Evolutionary conservation across 2,329 filamentous ascomycete genomes (phyloP).

Genomic region (Aureobasidium uvarum): DNA sequence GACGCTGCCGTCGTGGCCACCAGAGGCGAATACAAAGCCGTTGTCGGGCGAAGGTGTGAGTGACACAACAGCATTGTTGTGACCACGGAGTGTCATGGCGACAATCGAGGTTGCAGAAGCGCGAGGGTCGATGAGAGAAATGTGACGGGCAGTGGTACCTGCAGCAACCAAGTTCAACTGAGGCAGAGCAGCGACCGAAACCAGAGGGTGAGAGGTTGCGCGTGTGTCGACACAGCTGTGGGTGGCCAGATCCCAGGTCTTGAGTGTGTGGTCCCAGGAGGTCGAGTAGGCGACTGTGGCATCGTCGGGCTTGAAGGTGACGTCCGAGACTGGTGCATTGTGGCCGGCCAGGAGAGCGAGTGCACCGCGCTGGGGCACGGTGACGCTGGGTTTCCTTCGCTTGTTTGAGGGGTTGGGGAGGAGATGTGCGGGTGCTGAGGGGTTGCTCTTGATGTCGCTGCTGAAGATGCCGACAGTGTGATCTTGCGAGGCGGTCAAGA

Average conservation of each 20-base stretch:
- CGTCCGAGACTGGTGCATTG: slow-evolving; percentile 70
- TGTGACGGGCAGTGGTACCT: slow-evolving; percentile 80
- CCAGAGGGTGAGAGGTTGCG: slow-evolving; percentile 77
- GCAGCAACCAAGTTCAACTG: slow-evolving; percentile 64
- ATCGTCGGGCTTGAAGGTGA: slow-evolving; percentile 81
- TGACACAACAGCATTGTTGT: slow-evolving; percentile 70
- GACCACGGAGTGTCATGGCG: slow-evolving; percentile 87
- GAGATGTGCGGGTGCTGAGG: slow-evolving; percentile 67
- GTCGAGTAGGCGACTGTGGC: slow-evolving; percentile 86
- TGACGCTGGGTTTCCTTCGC: slow-evolving; percentile 64
- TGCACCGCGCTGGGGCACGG: slow-evolving; percentile 70
- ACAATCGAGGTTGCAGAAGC: slow-evolving; percentile 71
- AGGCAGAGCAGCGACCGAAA: slow-evolving; percentile 73
- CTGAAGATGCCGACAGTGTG: slow-evolving; percentile 87
- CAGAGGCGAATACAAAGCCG: slow-evolving; percentile 74
- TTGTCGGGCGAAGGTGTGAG: slow-evolving; percentile 62
- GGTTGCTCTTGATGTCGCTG: slow-evolving; percentile 70
- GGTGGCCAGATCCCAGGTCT: slow-evolving; percentile 88
- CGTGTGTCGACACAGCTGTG: slow-evolving; percentile 74
- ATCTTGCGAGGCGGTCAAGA: slow-evolving; percentile 84
- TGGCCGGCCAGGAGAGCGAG: slow-evolving; percentile 71
- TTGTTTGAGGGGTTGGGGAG: slow-evolving; percentile 67
- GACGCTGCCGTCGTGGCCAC: slow-evolving; percentile 88
- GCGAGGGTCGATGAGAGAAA: slow-evolving; percentile 90
- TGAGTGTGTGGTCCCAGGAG: slow-evolving; percentile 86